Base-by-base conservation (phyloP, 306 rosid species). In the Boehmeria nivea region DNA sequence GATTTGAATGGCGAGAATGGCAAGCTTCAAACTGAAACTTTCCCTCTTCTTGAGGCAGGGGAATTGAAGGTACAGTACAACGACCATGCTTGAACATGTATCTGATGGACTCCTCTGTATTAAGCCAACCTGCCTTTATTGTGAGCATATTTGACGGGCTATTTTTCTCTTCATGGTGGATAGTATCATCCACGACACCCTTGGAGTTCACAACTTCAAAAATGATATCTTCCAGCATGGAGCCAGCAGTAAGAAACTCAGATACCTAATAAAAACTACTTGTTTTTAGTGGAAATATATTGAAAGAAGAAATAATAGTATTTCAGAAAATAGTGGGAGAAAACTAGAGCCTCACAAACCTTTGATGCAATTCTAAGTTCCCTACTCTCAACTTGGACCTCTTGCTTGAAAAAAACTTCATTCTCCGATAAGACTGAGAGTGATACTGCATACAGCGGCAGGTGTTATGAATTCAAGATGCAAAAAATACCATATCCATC, bases 161-260 rank as follows among this genome's bases (percentile, higher is more conserved):
- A 33, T 39, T 64, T 28, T 67, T 69, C 45, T 79, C 80, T 0
- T 50, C 67, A 43, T 79, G 66, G 56, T 79, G 81, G 50, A 79
- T 52, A 27, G 49, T 68, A 19, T 42, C 50, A 64, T 78, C 88
- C 3, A 78, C 59, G 25, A 26, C 49, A 20, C 80, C 85, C 25
- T 48, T 49, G 37, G 69, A 54, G 65, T 73, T 51, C 3, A 83
- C 83, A 13, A 83, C 33, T 71, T 73, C 89, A 73, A 83, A 79
- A 48, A 44, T 26, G 16, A 73, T 8, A 63, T 71, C 72, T 55
- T 79, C 72, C 47, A 76, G 22, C 42, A 49, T 69, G 49, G 72
- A 61, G 39, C 85, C 78, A 31, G 72, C 74, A 28, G 31, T 8
- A 55, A 73, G 72, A 45, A 31, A 20, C 24, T 61, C 81, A 59